Base-by-base conservation (phyloP, 2,329 filamentous ascomycete genomes). In the Pseudogymnoascus destructans region DNA sequence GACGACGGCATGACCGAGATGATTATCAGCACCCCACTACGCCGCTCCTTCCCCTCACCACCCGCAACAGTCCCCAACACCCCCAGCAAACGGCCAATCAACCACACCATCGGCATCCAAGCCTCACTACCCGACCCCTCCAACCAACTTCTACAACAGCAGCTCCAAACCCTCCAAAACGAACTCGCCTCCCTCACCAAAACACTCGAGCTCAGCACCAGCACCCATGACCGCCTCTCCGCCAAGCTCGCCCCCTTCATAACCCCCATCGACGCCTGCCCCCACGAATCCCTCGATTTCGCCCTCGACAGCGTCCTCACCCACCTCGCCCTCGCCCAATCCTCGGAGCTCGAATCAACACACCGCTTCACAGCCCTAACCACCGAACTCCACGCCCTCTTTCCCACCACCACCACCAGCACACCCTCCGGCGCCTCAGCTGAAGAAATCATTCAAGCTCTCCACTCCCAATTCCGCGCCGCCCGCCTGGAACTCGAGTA, bases 401-500 rank as follows among this genome's bases (percentile, higher is more conserved):
- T 84, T 62, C 66, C 70, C 0, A 75, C 77, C 0, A 58, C 69
- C n/a, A 75, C 76, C n/a, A 74, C 79, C 59, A 75, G 76, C n/a
- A 74, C 79, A 59, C 60, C 61, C 5, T 65, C 65, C 10, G 65
- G 68, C 36, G 60, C 62, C n/a, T 60, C 59, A 0, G 65, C 84
- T 6, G 61, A 70, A 1, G 72, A 75, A 0, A 73, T 85, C 10
- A 67, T 73, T 0, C 61, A 71, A 1, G 27, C 27, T 0, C 46
- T 52, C 1, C 21, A 52, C 23, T 27, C 23, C 8, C 73, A 76
- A 1, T 79, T 85, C 69, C 77, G 80, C 17, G 68, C 76, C 1
- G 81, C 80, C 1, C 75, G 81, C 1, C 70, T 84, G 0, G 80
- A 84, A 63, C 75, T 84, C 2, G 81, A 84, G 66, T 83, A 83